These are phyloP conservation scores for Ramularia collo-cygni DNA, from an alignment of 2,329 filamentous ascomycete genomes.

Conservation along the genomic window DNA sequence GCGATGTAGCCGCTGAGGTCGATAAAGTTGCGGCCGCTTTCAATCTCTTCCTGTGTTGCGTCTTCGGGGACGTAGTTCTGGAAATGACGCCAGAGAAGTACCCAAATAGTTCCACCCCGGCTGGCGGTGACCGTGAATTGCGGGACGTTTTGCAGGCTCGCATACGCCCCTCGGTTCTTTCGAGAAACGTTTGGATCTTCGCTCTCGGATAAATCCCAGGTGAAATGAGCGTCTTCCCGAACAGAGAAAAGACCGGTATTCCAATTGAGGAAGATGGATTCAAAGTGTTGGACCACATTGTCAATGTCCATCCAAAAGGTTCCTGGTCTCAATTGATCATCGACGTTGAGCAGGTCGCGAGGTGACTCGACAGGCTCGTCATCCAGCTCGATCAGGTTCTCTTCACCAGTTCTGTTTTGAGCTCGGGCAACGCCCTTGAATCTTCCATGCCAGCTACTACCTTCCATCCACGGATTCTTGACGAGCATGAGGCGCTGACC, in stretches of 20 bases:
- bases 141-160: conserved; percentile 63
- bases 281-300: conserved; percentile 82
- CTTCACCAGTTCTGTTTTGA: conserved; percentile 6
- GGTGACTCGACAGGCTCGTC: conserved; percentile 27
- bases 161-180: conserved; percentile 48
- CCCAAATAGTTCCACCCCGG: conserved; percentile 62
- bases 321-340: conserved; percentile 50
- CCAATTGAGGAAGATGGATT: conserved; percentile 97
- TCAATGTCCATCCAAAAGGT: conserved; percentile 92
- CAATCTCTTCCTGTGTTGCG: conserved; percentile 29
- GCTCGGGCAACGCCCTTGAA: conserved; percentile 24
- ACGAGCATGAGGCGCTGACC: conserved; percentile 66
- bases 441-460: conserved; percentile 61
- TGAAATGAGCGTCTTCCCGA: conserved; percentile 84
- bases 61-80: conserved; percentile 23
- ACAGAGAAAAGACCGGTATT: conserved; percentile 76
- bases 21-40: conserved; percentile 36
- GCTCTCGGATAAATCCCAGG: conserved; percentile 58
- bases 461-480: conserved; percentile 94
- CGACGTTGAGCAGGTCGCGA: conserved; percentile 31
- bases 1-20: conserved; percentile 69
- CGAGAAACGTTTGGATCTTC: conserved; percentile 17
- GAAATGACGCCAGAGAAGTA: conserved; percentile 82
- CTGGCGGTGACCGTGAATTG: conserved; percentile 52
- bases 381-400: conserved; percentile 15